phyloP scores from a whole-genome alignment of 768 basidiomycete genomes.

The Russula griseocarnosa region DNA sequence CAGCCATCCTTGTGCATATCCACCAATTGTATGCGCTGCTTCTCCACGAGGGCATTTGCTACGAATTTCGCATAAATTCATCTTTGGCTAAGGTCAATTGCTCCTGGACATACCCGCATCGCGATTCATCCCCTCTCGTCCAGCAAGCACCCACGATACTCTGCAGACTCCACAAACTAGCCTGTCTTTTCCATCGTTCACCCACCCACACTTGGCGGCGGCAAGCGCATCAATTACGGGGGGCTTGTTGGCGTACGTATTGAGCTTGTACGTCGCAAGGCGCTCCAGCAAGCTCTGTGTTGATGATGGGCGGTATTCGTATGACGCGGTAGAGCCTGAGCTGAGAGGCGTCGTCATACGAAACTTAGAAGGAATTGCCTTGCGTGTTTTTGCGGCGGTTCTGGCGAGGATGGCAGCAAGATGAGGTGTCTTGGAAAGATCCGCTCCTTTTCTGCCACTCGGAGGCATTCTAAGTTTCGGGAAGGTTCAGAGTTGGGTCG shows the following conservation, averaged over 20 bases:
- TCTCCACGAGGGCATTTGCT: constrained; percentile 72
- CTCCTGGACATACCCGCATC: constrained; percentile 66
- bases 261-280: constrained; percentile 70
- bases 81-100: constrained; percentile 1
- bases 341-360: constrained; percentile 33
- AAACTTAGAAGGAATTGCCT: constrained; percentile 46
- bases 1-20: constrained; percentile 76
- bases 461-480: constrained; percentile 18
- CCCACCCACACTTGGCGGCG: constrained; percentile 79
- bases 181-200: constrained; percentile 77
- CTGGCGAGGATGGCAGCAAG: constrained; percentile 69
- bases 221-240: constrained; percentile 69
- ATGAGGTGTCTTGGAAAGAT: constrained; percentile 57
- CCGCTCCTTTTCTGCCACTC: constrained; percentile 32
- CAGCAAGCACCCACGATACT: constrained; percentile 69
- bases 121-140: constrained; percentile 63
- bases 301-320: constrained; percentile 78
- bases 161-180: constrained; percentile 68
- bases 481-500: constrained; percentile 14
- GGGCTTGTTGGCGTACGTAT: constrained; percentile 79
- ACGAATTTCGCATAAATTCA: constrained; percentile 8
- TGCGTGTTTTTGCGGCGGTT: constrained; percentile 53
- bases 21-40: constrained; percentile 61
- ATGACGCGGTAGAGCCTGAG: constrained; percentile 36
- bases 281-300: constrained; percentile 67